These are phyloP conservation scores for Chrysanthemum makinoi DNA, from an alignment of 129 eudicot species.

Conservation along the genomic window DNA sequence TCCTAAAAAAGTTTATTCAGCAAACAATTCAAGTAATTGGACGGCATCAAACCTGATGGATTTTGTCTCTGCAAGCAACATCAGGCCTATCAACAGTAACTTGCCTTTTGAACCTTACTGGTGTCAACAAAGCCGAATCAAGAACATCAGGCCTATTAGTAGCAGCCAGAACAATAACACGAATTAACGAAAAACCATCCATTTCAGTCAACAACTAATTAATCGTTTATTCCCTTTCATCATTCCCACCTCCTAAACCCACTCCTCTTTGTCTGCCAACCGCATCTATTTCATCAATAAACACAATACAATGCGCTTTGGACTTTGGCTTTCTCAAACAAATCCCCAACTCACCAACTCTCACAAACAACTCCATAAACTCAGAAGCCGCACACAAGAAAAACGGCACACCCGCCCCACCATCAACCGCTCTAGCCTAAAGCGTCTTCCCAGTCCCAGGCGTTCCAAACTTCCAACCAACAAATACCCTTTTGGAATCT, in stretches of 20 bases:
- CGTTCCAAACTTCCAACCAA: constrained; percentile 93
- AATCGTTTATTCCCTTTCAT: constrained; percentile 94
- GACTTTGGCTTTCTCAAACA: constrained; percentile 84
- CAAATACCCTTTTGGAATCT: constrained; percentile 92
- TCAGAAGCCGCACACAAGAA: constrained; percentile 95
- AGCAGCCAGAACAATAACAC: constrained; percentile 92
- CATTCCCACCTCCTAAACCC: constrained; percentile 97
- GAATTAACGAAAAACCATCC: constrained; percentile 93
- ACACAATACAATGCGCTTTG: constrained; percentile 92
- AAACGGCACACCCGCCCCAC: constrained; percentile 91
- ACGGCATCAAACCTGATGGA: constrained; percentile 58
- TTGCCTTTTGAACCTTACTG: constrained; percentile 88
- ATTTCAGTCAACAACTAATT: constrained; percentile 96
- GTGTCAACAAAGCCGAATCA: constrained; percentile 94
- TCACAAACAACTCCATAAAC: constrained; percentile 86
- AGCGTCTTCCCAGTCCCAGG: constrained; percentile 97
- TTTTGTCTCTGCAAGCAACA: constrained; percentile 89
- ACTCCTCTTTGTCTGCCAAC: constrained; percentile 98
- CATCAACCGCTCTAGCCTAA: constrained; percentile 85
- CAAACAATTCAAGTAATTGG: too few relatives aligned
- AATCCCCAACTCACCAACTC: constrained; percentile 97
- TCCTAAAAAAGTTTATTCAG: too few relatives aligned
- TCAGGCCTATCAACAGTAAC: constrained; percentile 92
- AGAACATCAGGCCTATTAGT: constrained; percentile 97
- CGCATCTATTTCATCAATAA: constrained; percentile 95